Evolutionary conservation across 768 basidiomycete genomes (phyloP).

Genomic region (Russula griseocarnosa): DNA sequence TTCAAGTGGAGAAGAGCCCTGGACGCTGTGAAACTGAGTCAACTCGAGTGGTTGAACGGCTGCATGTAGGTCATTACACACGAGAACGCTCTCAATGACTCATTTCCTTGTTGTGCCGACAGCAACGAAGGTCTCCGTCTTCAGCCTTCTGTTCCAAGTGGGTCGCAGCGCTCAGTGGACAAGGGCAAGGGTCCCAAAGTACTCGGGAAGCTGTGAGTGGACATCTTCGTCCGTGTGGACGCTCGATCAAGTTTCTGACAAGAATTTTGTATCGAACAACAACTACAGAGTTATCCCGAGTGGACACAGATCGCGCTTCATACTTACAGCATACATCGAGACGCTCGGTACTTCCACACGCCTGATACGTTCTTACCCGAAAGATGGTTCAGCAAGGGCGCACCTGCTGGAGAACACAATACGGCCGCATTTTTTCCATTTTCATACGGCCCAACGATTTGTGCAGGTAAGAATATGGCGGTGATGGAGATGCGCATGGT

Average conservation of each 20-base stretch:
- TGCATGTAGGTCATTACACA: slow-evolving; percentile 21
- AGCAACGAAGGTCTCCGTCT: too few relatives aligned
- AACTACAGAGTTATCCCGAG: slow-evolving; percentile 18
- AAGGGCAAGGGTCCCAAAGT: slow-evolving; percentile 36
- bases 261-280: too few relatives aligned
- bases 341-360: slow-evolving; percentile 15
- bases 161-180: slow-evolving; percentile 42
- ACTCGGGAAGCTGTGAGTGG: slow-evolving; percentile 12
- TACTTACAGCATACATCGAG: slow-evolving; percentile 25
- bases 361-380: slow-evolving; percentile 24
- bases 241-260: neutral
- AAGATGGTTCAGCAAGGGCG: slow-evolving; percentile 14
- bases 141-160: slow-evolving; percentile 45
- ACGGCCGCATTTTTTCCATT: slow-evolving; percentile 41
- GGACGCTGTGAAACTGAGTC: slow-evolving; percentile 13
- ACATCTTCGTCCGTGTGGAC: neutral
- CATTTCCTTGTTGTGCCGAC: too few relatives aligned
- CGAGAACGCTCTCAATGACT: neutral
- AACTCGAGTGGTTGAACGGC: slow-evolving; percentile 23
- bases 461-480: slow-evolving; percentile 44
- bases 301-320: slow-evolving; percentile 20
- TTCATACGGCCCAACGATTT: slow-evolving; percentile 41
- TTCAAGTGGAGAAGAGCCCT: slow-evolving; percentile 21
- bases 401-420: slow-evolving; percentile 29
- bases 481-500: slow-evolving; percentile 42